Evolutionary conservation across 2,329 filamentous ascomycete genomes (phyloP).

Genomic region (Aspergillus transmontanensis): DNA sequence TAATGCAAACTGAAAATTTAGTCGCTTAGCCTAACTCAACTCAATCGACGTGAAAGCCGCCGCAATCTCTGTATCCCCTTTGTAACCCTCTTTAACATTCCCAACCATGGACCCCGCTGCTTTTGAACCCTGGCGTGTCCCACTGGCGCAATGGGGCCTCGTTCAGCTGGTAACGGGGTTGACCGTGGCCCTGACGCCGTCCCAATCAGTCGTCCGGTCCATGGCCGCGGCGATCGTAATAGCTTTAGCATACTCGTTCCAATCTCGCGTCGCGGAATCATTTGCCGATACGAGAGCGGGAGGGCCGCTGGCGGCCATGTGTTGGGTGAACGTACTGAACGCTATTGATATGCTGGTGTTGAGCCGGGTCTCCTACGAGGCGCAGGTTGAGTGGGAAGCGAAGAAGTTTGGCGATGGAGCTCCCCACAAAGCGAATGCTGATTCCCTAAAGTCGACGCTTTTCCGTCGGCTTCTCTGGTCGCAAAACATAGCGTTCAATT

Average conservation of each 20-base stretch:
- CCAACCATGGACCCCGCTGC: not conserved
- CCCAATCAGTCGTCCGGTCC: slow-evolving; percentile 9
- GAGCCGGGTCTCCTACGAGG: slow-evolving; percentile 19
- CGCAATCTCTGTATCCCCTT: not conserved
- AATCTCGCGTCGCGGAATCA: slow-evolving; percentile 3
- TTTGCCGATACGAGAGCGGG: slow-evolving; percentile 10
- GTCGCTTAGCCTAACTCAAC: not conserved
- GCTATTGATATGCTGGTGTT: slow-evolving; percentile 22
- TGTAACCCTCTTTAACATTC: not conserved
- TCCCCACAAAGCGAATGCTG: not conserved
- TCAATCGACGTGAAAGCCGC: not conserved
- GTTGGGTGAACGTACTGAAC: slow-evolving; percentile 27
- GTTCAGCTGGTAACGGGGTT: slow-evolving; percentile 19
- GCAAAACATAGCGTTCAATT: slow-evolving; percentile 20
- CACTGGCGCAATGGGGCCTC: slow-evolving; percentile 15
- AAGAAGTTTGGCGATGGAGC: not conserved
- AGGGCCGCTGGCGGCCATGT: slow-evolving; percentile 21
- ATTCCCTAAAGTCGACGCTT: not conserved
- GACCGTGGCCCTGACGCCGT: slow-evolving; percentile 12
- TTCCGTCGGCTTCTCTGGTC: slow-evolving; percentile 12
- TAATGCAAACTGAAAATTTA: not conserved
- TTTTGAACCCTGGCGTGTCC: slow-evolving; percentile 10
- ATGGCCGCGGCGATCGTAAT: slow-evolving; percentile 10
- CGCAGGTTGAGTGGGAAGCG: slow-evolving; percentile 17
- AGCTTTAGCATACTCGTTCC: slow-evolving; percentile 15